Evolutionary conservation across 192 early-diverging fungal genomes (phyloP), one percentile per base, ranked within the genome.

Genomic region (Phycomyces blakesleeanus): DNA sequence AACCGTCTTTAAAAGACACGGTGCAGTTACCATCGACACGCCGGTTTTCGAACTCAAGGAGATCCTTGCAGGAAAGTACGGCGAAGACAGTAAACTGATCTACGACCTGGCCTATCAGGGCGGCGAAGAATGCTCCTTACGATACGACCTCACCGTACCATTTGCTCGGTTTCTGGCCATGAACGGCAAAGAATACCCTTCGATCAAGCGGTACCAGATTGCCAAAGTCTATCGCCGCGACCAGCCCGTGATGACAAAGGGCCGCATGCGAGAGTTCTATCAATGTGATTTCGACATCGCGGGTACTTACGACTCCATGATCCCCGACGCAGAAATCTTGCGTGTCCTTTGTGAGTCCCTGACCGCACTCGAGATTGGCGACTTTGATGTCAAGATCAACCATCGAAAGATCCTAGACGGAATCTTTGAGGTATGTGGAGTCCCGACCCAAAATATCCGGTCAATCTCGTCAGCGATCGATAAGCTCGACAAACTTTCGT

Each of bases 231-330:
- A 99, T 78, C 88, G 97, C 49, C 85, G 97, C 38, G 97, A 98
- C 78, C 93, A 98, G 73, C 97, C 97, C 41, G 93, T 95, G 3
- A 92, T 99, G 87, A 93, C 93, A 59, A 95, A 97, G 81, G 96
- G 97, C 3, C 87, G 96, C n/a, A 92, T 98, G 92, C 82, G 97
- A 69, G 97, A 99, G 77, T 99, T 99, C 65, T 96, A 85, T 79
- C 96, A 99, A 75, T 98, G 96, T 74, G 87, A 99, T 83, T 98
- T 95, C 55, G 97, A 99, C 74, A 90, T 99, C 76, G 97, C 97
- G 20, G 97, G 97, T 5, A 71, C 70, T 15, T 96, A 95, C 64
- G 97, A 97, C 44, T 57, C 91, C 11, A 99, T 99, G 97, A 82
- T 99, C n/a, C 91, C 97, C 22, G 97, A 99, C 71, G 87, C 93